Evolutionary conservation across 192 early-diverging fungal genomes (phyloP).

Genomic region (Backusella australiensis): DNA sequence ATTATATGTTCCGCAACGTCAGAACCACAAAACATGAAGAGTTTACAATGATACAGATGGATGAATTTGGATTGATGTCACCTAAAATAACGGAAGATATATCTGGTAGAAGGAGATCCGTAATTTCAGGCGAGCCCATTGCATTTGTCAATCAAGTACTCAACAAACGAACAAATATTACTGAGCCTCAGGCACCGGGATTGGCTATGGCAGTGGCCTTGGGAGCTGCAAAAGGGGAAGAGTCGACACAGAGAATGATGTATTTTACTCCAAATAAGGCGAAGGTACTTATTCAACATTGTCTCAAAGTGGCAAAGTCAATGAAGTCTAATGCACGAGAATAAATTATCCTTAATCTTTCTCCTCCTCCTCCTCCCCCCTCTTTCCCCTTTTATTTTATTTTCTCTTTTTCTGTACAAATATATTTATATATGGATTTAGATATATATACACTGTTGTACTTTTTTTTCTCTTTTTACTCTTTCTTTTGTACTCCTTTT

Average conservation of each 20-base stretch:
- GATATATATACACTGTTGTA: not conserved
- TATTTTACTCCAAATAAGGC: conserved; percentile 12
- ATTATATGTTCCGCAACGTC: conserved; percentile 21
- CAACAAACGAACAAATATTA: not conserved
- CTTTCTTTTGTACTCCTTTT: conserved; percentile 6
- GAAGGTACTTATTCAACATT: conserved; percentile 12
- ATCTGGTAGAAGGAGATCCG: not conserved
- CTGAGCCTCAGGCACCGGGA: not conserved
- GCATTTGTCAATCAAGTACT: conserved; percentile 7
- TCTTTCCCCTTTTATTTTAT: not conserved
- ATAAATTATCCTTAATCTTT: not conserved
- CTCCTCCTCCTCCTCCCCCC: not conserved
- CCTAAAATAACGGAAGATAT: not conserved
- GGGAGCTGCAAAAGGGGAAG: conserved; percentile 8
- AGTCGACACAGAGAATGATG: conserved; percentile 4
- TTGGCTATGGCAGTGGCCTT: conserved; percentile 7
- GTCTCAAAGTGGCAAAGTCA: conserved; percentile 9
- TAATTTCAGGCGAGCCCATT: not conserved
- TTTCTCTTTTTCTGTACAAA: not conserved
- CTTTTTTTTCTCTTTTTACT: not conserved
- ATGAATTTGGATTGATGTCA: conserved; percentile 9
- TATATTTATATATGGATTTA: not conserved
- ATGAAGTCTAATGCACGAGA: not conserved
- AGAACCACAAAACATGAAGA: conserved; percentile 2
- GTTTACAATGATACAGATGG: not conserved